Conservation (phyloP, 495 filamentous ascomycete species). For the Aspergillus olivimuriae region DNA sequence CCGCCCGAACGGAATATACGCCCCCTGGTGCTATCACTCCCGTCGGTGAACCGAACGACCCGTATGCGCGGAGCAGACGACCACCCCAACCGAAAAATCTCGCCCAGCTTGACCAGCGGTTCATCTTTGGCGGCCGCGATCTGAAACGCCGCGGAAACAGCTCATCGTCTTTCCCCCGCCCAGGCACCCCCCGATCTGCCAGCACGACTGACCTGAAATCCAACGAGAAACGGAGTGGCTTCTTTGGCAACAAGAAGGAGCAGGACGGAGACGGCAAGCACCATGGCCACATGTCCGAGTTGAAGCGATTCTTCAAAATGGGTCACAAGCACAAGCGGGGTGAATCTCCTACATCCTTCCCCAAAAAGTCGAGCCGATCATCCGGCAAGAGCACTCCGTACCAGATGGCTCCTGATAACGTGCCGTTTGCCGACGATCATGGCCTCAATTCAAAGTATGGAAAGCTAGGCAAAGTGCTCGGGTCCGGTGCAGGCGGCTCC, state of each 20-base stretch:
- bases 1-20: too few species aligned
- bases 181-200: constrained; percentile 35
- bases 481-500: constrained; percentile 91
- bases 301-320: constrained; percentile 87
- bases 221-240: constrained; percentile 41
- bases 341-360: constrained; percentile 49
- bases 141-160: constrained; percentile 35
- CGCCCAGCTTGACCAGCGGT: constrained; percentile 70
- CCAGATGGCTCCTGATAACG: constrained; percentile 51
- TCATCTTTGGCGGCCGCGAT: constrained; percentile 67
- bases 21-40: constrained; percentile 68
- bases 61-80: constrained; percentile 78
- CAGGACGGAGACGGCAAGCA: constrained; percentile 29
- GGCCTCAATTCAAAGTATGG: constrained; percentile 88
- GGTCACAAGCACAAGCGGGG: constrained; percentile 62
- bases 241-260: constrained; percentile 42
- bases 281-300: constrained; percentile 85
- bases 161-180: constrained; percentile 24
- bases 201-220: constrained; percentile 43
- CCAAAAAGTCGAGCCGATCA: constrained; percentile 39
- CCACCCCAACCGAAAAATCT: constrained; percentile 63
- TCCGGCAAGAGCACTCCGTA: constrained; percentile 51
- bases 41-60: constrained; percentile 76
- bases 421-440: constrained; percentile 93
- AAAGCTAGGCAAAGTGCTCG: constrained; percentile 87